Evolutionary conservation across 2,329 filamentous ascomycete species (phyloP), one percentile per base, ranked within the genome.

Genomic region (Neonectria punicea): DNA sequence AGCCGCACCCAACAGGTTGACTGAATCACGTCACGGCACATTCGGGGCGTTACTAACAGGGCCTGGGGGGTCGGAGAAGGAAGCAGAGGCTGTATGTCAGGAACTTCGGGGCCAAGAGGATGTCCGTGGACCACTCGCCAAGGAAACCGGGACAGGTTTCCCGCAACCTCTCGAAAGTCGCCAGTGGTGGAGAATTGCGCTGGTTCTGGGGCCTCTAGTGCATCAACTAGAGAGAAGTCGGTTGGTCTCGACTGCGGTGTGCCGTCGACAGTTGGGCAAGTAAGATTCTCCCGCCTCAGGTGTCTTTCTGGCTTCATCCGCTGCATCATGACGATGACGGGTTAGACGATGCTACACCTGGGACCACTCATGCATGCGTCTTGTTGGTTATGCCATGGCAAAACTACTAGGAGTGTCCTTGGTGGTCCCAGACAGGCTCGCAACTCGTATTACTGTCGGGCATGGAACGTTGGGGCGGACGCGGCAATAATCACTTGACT

Each of bases 401-500:
- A 53, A 55, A 61, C 53, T 25, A 55, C 55, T 54, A 53, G 58
- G 55, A 46, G 63, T 55, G 51, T 43, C 59, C 59, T 67, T 67
- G 68, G 56, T 39, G 63, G 66, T 69, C 64, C 63, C 28, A 66
- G 57, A 70, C 47, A 47, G 63, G 61, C 47, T 58, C 58, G 57
- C 54, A 69, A 59, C 41, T 73, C 70, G 72, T 67, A 70, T 70
- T 64, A 47, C 55, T 56, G 56, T 57, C 46, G 5, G 58, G 51
- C 49, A 41, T 43, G 54, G 16, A 56, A 55, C 28, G 67, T 58
- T 54, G 62, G 64, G 59, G 56, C 61, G 34, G 63, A 63, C 65
- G 61, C 63, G 67, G 62, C 63, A 67, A 57, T 63, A 74, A 72
- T 77, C 75, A 76, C 74, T 76, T 77, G 74, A 76, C 73, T 70